Conservation (phyloP, 805 yeast genomes). For the Metschnikowia kofuensis region DNA sequence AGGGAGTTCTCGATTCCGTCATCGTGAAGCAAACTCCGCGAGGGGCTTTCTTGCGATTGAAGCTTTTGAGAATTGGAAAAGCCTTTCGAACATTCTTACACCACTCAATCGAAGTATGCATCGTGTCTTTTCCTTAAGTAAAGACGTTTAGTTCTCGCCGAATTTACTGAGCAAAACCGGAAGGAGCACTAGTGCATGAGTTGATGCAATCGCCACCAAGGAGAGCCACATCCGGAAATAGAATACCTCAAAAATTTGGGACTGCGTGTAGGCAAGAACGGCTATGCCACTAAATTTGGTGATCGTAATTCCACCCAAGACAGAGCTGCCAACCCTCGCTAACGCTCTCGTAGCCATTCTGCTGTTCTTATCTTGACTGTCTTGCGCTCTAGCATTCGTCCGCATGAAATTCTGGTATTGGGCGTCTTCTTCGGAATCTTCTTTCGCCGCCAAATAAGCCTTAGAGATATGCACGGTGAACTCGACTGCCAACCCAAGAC, state of each 20-base stretch:
- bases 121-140: neutral
- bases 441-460: constrained; percentile 55
- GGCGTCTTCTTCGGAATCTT: constrained; percentile 15
- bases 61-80: too few relatives aligned
- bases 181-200: constrained; percentile 74
- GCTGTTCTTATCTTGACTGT: constrained; percentile 6
- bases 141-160: constrained; percentile 33
- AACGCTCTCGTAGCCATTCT: constrained; percentile 56
- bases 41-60: too few relatives aligned
- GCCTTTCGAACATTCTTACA: too few relatives aligned
- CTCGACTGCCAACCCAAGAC: constrained; percentile 91
- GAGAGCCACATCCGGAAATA: constrained; percentile 95
- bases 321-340: constrained; percentile 82
- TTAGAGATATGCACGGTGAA: constrained; percentile 86
- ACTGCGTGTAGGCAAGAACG: constrained; percentile 82
- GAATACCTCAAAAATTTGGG: constrained; percentile 85
- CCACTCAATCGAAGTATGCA: neutral
- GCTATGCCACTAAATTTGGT: constrained; percentile 87
- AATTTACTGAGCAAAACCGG: constrained; percentile 67
- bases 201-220: constrained; percentile 68
- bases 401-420: constrained; percentile 17
- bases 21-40: neutral
- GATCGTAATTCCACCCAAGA: constrained; percentile 83
- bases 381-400: neutral
- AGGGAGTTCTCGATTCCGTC: neutral